Base-by-base conservation (phyloP, 208 protist genomes). In the Acanthamoeba royreba region DNA sequence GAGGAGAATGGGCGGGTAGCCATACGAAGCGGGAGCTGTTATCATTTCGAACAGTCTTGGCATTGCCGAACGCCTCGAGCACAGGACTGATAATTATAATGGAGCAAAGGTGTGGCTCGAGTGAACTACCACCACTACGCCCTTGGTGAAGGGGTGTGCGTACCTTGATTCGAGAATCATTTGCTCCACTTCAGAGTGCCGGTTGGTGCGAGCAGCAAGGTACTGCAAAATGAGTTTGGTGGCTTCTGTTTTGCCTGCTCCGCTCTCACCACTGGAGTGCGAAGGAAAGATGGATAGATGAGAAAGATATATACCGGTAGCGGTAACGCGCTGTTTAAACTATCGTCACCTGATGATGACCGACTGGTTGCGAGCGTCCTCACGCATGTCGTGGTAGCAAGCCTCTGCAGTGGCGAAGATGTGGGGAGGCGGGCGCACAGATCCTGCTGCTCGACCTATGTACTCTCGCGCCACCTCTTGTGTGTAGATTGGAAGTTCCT, bases 161-260 rank as follows among this genome's bases (percentile, higher is more conserved):
- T 19, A 77, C 63, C 63, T 77, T 1, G 63, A 77, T 53, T 95
- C 47, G 2, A 99, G 89, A 63, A 99, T 98, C 69, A 99, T 97
- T 43, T 97, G 94, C 94, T 99, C 99, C 1, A 99, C 97, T 31
- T 94, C 94, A 85, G 97, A 95, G 96, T 98, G 98, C 74, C 98
- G 97, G 40, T 94, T 94, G 40, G 97, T 97, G 0, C 99, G 97
- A 47, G 96, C 96, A 19, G 98, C 98, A 92, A 99, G 97, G 96
- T 99, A 99, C 55, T 97, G 96, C 98, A 99, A 98, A 66, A 99
- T 98, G 74, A 98, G 96, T 94, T 99, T 99, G 25, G 98, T 98
- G 19, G 98, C 98, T 93, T 99, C 98, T 33, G 98, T 99, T 96
- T 99, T 99, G 61, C 98, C 98, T 3, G 98, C 98, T 33, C 98